Percentiles rank a stretch among this genome's conserved stretches.
These are phyloP conservation scores for Linnemannia elongata DNA, from an alignment of 192 early-diverging fungal species.

Conservation along the genomic window DNA sequence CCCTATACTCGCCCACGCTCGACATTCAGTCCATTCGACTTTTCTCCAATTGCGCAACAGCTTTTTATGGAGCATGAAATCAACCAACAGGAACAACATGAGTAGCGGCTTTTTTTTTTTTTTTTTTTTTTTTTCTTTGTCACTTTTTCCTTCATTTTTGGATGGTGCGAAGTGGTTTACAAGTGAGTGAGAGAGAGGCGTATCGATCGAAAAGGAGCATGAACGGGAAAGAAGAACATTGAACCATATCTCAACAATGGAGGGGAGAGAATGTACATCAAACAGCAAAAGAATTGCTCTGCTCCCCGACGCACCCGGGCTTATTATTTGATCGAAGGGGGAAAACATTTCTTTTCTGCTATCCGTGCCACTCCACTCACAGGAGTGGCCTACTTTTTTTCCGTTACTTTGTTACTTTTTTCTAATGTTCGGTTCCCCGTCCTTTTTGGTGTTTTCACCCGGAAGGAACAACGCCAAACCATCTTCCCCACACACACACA, in stretches of 20 bases:
- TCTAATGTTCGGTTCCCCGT: neutral
- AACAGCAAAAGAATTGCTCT: neutral
- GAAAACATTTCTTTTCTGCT: neutral
- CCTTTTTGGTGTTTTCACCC: neutral
- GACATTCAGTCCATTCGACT: too few relatives aligned
- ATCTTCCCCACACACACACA: neutral
- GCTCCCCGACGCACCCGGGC: conserved; percentile 5
- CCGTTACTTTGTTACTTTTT: neutral
- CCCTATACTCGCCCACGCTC: neutral
- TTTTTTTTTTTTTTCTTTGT: conserved; percentile 8
- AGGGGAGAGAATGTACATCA: neutral
- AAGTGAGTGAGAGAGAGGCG: neutral
- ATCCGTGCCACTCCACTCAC: neutral
- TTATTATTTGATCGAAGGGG: neutral
- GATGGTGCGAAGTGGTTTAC: neutral
- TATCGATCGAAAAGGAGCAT: too few relatives aligned
- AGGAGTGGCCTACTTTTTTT: neutral
- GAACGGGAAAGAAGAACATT: too few relatives aligned
- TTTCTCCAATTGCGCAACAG: neutral
- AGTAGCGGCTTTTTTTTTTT: neutral
- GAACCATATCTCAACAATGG: too few relatives aligned
- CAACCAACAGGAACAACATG: neutral
- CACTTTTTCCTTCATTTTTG: neutral
- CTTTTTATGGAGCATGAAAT: neutral
- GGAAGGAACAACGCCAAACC: neutral